Percentiles rank a stretch among this genome's conserved stretches.
Evolutionary conservation across 2,329 filamentous ascomycete species (phyloP).

Genomic region (Fusarium dlaminii): DNA sequence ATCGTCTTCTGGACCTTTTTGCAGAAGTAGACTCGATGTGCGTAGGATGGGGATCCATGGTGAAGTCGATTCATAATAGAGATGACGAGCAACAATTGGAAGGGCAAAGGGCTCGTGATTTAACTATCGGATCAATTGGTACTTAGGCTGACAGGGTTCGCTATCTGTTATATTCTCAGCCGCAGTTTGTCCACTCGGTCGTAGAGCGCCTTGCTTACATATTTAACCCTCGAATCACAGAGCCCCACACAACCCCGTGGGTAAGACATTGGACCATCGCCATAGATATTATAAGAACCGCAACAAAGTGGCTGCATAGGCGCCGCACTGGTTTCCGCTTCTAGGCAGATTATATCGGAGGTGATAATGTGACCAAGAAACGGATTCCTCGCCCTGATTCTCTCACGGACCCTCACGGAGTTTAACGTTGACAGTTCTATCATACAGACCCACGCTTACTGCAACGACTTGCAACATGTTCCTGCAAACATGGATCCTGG

Average conservation of each 20-base stretch:
- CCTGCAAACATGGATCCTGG: background rate
- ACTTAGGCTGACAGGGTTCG: background rate
- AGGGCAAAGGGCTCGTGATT: background rate
- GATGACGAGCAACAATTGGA: background rate
- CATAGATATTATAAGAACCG: background rate
- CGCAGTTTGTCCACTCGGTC: background rate
- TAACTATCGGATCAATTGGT: background rate
- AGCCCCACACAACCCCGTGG: conserved; percentile 2
- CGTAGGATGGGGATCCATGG: background rate
- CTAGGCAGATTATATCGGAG: background rate
- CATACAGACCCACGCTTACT: background rate
- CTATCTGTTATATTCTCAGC: background rate
- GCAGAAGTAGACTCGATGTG: background rate
- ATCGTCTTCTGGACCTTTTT: background rate
- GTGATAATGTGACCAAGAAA: background rate
- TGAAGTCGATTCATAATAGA: background rate
- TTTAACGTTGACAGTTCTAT: background rate
- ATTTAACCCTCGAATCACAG: conserved; percentile 15
- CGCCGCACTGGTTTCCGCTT: background rate
- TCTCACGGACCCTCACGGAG: background rate
- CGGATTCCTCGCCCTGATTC: background rate
- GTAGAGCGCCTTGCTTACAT: background rate
- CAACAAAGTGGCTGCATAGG: background rate
- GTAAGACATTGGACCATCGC: background rate
- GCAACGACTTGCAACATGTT: background rate